phyloP scores from a whole-genome alignment of 1,284 basidiomycete genomes.

The Coniferiporia weirii region DNA sequence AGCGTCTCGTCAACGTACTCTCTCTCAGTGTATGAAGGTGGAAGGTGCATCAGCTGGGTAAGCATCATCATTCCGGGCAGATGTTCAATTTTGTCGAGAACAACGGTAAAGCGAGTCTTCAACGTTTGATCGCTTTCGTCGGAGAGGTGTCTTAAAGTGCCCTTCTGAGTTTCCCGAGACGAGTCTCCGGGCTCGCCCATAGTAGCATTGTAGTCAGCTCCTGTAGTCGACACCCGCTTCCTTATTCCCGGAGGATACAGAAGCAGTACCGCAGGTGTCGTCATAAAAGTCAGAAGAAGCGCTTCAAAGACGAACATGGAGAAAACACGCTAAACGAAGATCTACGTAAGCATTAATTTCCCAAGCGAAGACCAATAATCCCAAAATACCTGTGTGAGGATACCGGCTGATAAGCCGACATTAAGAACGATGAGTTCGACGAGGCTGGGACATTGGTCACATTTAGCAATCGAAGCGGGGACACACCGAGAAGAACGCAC shows the following conservation, averaged over 20 bases:
- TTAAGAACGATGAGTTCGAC: conserved; percentile 67
- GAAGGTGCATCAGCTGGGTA: conserved; percentile 53
- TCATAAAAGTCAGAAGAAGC: conserved; percentile 81
- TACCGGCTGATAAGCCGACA: conserved; percentile 62
- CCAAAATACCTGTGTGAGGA: conserved; percentile 54
- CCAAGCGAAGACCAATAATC: conserved; percentile 4
- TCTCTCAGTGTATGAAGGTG: conserved; percentile 25
- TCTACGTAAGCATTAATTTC: conserved; percentile 4
- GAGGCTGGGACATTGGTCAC: conserved; percentile 26
- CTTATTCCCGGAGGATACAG: conserved; percentile 72
- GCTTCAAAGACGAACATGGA: conserved; percentile 94
- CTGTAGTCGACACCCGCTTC: conserved; percentile 40
- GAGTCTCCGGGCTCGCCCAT: conserved; percentile 22
- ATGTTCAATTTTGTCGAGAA: conserved; percentile 90
- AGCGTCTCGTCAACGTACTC: background rate
- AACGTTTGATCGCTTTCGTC: conserved; percentile 26
- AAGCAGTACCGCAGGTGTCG: conserved; percentile 76
- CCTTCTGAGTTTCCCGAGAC: conserved; percentile 26
- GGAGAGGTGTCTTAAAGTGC: conserved; percentile 5
- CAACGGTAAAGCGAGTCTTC: conserved; percentile 68
- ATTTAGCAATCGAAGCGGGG: background rate
- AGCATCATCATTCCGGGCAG: conserved; percentile 71
- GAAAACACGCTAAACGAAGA: conserved; percentile 48
- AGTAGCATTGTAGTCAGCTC: conserved; percentile 42
- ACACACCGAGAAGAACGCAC: conserved; percentile 28